These are phyloP conservation scores for Coprinopsis marcescibilis DNA, from an alignment of 768 basidiomycete genomes.

Conservation along the genomic window DNA sequence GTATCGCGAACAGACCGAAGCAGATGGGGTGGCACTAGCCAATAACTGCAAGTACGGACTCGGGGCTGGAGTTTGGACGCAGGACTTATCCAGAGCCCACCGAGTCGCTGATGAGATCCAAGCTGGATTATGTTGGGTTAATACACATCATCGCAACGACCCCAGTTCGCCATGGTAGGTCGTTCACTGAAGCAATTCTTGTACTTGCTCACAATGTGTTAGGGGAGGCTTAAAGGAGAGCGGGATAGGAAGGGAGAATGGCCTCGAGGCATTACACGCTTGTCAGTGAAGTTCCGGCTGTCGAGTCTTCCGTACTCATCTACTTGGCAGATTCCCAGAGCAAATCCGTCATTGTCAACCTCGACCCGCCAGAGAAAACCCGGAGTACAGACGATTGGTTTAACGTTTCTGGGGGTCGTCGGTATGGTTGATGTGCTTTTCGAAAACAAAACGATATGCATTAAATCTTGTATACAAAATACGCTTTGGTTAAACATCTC, in stretches of 20 bases:
- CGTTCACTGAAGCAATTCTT: background rate
- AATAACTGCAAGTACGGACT: constrained; percentile 78
- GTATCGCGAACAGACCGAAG: too few relatives aligned
- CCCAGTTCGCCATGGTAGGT: constrained; percentile 82
- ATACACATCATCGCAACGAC: constrained; percentile 86
- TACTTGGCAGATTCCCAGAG: constrained; percentile 67
- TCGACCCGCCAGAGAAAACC: constrained; percentile 55
- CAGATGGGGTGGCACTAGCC: constrained; percentile 61
- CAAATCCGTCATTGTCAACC: constrained; percentile 76
- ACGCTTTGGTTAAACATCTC: too few relatives aligned
- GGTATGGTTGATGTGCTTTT: constrained; percentile 77
- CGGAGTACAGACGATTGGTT: constrained; percentile 73
- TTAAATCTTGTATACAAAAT: too few relatives aligned
- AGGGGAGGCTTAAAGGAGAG: constrained; percentile 92
- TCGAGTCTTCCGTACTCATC: constrained; percentile 3
- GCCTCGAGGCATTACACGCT: constrained; percentile 71
- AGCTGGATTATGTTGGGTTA: constrained; percentile 80
- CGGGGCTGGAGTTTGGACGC: constrained; percentile 79
- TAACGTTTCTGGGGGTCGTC: constrained; percentile 41
- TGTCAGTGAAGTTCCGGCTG: constrained; percentile 41
- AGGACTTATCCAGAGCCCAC: constrained; percentile 68
- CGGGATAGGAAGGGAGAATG: constrained; percentile 84
- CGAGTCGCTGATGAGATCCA: constrained; percentile 65
- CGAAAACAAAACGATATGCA: too few relatives aligned
- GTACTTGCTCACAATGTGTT: background rate